phyloP scores from a whole-genome alignment of 2,329 filamentous ascomycete genomes.

The Claviceps paspali region DNA sequence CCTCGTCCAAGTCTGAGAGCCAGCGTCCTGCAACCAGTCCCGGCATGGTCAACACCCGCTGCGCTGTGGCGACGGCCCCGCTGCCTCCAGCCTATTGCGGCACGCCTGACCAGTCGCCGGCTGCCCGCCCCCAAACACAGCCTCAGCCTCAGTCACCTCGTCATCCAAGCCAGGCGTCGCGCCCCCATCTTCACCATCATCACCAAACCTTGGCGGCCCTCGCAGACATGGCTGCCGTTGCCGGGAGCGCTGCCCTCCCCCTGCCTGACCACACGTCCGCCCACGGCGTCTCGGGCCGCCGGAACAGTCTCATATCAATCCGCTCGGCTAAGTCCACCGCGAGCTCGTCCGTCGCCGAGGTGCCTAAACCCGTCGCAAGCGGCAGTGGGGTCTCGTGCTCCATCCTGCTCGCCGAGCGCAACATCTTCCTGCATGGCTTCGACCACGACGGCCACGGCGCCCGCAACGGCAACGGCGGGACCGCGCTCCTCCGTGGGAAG shows the following conservation, averaged over 20 bases:
- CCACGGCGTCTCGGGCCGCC: slow-evolving; percentile 18
- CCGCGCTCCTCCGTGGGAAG: slow-evolving; percentile 73
- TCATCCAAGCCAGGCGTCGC: too few relatives aligned
- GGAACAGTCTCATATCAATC: slow-evolving; percentile 35
- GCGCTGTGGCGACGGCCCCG: slow-evolving; percentile 7
- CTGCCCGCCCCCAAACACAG: slow-evolving; percentile 4
- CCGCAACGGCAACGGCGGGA: slow-evolving; percentile 46
- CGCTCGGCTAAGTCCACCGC: slow-evolving; percentile 35
- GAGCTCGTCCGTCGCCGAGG: slow-evolving; percentile 35
- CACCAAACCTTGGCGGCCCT: slow-evolving; percentile 3
- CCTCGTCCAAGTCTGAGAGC: slow-evolving; percentile 1
- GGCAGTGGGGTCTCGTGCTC: slow-evolving; percentile 62
- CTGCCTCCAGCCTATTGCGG: slow-evolving; percentile 18
- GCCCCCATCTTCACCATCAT: background rate
- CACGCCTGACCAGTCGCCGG: slow-evolving; percentile 10
- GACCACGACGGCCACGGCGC: slow-evolving; percentile 48
- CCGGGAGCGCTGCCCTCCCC: slow-evolving; percentile 8
- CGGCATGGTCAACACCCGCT: background rate
- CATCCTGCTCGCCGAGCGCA: slow-evolving; percentile 64
- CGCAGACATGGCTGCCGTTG: slow-evolving; percentile 10
- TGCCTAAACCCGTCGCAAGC: slow-evolving; percentile 61
- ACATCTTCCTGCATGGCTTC: slow-evolving; percentile 65
- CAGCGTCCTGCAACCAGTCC: background rate
- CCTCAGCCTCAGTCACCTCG: too few relatives aligned
- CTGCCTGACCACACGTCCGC: slow-evolving; percentile 9